Conservation (phyloP, 371 early-diverging fungal genomes). For the Basidiobolus meristosporus region DNA sequence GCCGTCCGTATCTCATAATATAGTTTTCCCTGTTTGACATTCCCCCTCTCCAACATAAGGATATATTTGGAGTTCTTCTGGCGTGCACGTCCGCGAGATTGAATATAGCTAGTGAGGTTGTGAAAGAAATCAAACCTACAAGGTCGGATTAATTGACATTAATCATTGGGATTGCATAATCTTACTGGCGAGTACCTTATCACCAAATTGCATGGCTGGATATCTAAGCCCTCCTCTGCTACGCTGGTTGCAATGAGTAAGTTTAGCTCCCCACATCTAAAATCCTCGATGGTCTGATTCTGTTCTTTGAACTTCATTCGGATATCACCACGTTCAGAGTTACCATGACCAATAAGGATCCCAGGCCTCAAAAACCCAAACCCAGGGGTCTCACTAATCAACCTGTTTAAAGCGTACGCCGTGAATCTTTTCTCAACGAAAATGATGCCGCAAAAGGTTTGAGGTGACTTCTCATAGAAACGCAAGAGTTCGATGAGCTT, state of each 20-base stretch:
- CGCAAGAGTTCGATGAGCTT: constrained; percentile 28
- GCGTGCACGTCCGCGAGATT: constrained; percentile 90
- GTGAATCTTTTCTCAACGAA: too few species aligned
- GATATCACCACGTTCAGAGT: constrained; percentile 17
- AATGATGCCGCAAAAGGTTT: constrained; percentile 59
- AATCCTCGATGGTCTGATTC: constrained; percentile 35
- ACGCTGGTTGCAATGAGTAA: constrained; percentile 84
- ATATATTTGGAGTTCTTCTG: constrained; percentile 48
- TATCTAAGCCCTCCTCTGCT: constrained; percentile 94
- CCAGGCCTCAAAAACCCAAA: too few species aligned
- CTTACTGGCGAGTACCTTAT: constrained; percentile 32
- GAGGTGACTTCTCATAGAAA: too few species aligned
- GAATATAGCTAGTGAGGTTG: constrained; percentile 61
- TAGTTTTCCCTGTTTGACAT: constrained; percentile 13
- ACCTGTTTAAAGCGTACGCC: too few species aligned
- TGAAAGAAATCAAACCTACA: constrained; percentile 56
- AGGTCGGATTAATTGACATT: neutral
- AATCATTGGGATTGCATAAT: too few species aligned
- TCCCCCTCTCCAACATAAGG: constrained; percentile 37
- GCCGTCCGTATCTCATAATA: constrained; percentile 15
- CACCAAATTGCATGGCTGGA: constrained; percentile 85
- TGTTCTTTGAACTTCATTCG: constrained; percentile 44
- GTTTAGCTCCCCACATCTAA: constrained; percentile 46
- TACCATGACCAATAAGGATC: constrained; percentile 57
- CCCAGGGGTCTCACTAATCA: too few species aligned